Base-by-base conservation (phyloP, 805 yeast species). In the Candida awuae region DNA sequence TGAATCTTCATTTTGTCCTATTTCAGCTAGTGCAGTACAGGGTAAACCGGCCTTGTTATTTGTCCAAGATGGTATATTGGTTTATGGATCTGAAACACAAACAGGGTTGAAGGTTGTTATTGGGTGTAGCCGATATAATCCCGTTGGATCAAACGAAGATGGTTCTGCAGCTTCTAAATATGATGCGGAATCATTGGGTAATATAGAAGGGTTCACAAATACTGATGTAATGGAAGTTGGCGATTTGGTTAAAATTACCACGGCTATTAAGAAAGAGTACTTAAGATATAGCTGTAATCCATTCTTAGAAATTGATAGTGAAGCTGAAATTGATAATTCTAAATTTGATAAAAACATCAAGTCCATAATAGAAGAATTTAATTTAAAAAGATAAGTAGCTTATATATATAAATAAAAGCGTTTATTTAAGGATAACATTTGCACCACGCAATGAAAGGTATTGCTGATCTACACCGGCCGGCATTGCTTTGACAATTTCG, bases 401-500 rank as follows among this genome's bases (percentile, higher is more conserved):
- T 31, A n/a, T 28, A 15, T 19, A 29, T 35, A 17, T 35, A 21
- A 16, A 15, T n/a, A 17, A 20, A 10, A 9, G 21, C 15, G 15
- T 7, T 44, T 45, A 58, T 43, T 83, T 78, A 56, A 88, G 67
- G 8, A 90, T 75, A 14, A 88, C 86, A 56, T 90, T 84, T 29
- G 95, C 97, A 38, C 84, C 85, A 50, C 97, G 71, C 44, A 90
- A 65, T 47, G 83, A 83, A 54, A 90, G 66, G 56, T 87, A 90
- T 59, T 87, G 94, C 62, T 90, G 97, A 60, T 90, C 97, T 21
- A 83, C 82, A 18, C 96, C 95, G 3, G 94, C 84, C 1, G 87
- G 80, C 77, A 90, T 75, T 46, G 76, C 75, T 56, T 77, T 76
- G 26, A 85, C 81, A 26, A 81, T 67, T 34, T 80, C 84, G 58